Base-by-base conservation (phyloP, 192 early-diverging fungal species). In the Coemansia sp. region DNA sequence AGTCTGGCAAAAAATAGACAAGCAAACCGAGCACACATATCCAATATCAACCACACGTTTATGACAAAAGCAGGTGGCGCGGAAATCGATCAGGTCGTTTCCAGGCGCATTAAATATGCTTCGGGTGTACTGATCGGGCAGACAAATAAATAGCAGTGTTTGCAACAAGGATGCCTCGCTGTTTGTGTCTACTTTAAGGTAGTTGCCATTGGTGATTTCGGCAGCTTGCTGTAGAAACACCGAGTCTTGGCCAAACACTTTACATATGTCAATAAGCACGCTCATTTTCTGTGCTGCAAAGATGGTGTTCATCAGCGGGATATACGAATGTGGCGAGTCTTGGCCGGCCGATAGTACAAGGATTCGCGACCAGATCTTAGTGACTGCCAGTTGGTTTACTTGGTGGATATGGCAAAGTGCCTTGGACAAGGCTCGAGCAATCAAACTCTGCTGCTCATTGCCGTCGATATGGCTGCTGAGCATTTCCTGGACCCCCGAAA, bases 11-110 rank as follows among this genome's bases (percentile, higher is more conserved):
- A 89, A 89, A 54, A 89, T 95, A 14, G 97, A 94, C 23, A 99
- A 68, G 61, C 97, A 99, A 11, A 97, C 95, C 1, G 93, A 95
- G 65, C 97, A 99, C n/a, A 99, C 97, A 74, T 82, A 97, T 0
- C 93, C 97, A 58, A 96, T 83, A 61, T 93, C 91, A 12, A 97
- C 86, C 36, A 93, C 87, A 43, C 82, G 84, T 61, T 92, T 93
- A 73, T 99, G 97, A 67, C 97, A 99, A 51, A 99, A 99, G 64
- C 97, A 99, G 0, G 93, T 88, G 6, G 97, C 90, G 11, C 94
- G 68, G 61, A 94, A 99, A 71, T 99, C 94, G 0, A 97, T 88
- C 35, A 88, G 77, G 50, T 88, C 86, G 45, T 89, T 85, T 16
- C 80, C 80, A 0, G 93, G 92, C 16, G 92, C 63, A 31, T 81